Conservation (phyloP, 2,329 filamentous ascomycete genomes). For the Fusarium oxysporum region DNA sequence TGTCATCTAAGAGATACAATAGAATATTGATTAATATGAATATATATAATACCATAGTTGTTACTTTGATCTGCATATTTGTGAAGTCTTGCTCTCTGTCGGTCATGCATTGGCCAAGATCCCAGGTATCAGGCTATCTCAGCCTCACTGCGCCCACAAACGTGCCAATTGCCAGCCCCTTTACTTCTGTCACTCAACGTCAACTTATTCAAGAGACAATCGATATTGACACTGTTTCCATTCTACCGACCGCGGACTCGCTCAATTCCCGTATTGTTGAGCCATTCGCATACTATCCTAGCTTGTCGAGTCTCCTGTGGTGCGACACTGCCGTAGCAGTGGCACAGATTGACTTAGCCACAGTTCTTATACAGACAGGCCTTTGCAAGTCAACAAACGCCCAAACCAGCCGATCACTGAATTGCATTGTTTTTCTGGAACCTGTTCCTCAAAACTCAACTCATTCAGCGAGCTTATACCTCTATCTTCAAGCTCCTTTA, state of each 20-base stretch:
- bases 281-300: not conserved
- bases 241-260: not conserved
- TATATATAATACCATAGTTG: not conserved
- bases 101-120: not conserved
- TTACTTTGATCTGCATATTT: not conserved
- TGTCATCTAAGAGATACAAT: not conserved
- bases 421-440: not conserved
- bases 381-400: conserved; percentile 26
- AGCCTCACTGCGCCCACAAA: conserved; percentile 35
- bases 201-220: not conserved
- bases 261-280: not conserved
- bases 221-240: not conserved
- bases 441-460: not conserved
- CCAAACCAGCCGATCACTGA: not conserved
- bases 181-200: conserved; percentile 29
- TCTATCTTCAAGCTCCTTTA: not conserved
- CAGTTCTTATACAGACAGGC: not conserved
- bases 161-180: conserved; percentile 38
- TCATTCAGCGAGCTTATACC: not conserved
- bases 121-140: conserved; percentile 41
- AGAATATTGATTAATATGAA: conserved; percentile 26
- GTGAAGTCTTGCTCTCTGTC: not conserved
- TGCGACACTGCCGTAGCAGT: conserved; percentile 1
- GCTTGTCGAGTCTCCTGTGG: not conserved
- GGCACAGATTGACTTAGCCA: not conserved